Base-by-base conservation (phyloP, 768 basidiomycete species). In the Brasilioporus rufonigricans region DNA sequence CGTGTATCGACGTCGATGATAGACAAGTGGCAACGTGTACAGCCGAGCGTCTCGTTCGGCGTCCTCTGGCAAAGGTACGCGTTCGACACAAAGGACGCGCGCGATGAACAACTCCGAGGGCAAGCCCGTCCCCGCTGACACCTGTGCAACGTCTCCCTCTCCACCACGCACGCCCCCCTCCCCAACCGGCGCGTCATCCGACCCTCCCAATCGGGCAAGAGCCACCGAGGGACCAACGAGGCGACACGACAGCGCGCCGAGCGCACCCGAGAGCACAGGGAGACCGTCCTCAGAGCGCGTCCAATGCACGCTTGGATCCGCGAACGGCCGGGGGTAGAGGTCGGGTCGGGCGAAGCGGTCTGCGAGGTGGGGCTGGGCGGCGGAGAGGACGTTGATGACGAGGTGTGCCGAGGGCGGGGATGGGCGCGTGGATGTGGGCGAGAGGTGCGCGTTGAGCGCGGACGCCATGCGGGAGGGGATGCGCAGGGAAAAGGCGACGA, bases 401-500 rank as follows among this genome's bases (percentile, higher is more conserved):
- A 96, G 78, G 62, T 86, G 84, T 0, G 78, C 38, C 23, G 38
- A 10, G 33, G 29, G 44, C 1, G 47, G 8, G n/a, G 48, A 51
- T 51, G 14, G 61, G 44, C n/a, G 38, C 2, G n/a, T 41, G 44
- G 26, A 32, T 12, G 40, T 2, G 50, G 38, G 10, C 8, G 46
- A 26, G 53, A 63, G 35, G 55, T 57, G 61, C 2, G 75, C 50
- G 50, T 74, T 72, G 26, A 90, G 77, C 1, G 82, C 74, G 3
- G 77, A 72, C 1, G 93, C 93, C 84, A 96, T 90, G 4, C 93
- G 80, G 1, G 93, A 96, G 5, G 95, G 95, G 18, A 93, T 78
- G 32, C 93, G 87, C 19, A 98, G 79, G 18, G 93, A 87, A 69
- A 98, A 98, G 0, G 92, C 81, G 64, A 98, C 81, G 53, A 97